Base-by-base conservation (phyloP, 257 asterid genomes). In the Primulina huaijiensis region DNA sequence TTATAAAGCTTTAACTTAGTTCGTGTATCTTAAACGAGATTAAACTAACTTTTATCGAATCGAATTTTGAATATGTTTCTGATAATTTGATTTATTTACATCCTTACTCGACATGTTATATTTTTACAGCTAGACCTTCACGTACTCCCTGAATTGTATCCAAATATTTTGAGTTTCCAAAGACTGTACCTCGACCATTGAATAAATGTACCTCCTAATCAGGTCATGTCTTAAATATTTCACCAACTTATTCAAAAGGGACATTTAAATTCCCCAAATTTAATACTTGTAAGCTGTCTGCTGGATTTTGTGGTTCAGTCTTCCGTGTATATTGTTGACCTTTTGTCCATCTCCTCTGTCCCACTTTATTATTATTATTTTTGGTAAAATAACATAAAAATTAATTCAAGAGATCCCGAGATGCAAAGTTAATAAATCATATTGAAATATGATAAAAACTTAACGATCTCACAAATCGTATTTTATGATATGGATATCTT, bases 51-150 rank as follows among this genome's bases (percentile, higher is more conserved):
- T 23, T 23, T 23, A 23, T 23, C 25, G 25, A 23, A 23, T 23
- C 25, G 25, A 23, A 1, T 23, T 23, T 23, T 1, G 1, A 23
- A 23, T 23, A 23, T 0, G 1, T 23, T 23, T 0, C 1, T 23
- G 1, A 23, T 23, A 23, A 23, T 23, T 23, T 23, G 23, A 23
- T 23, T 23, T 23, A 23, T 23, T 23, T 23, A 23, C 1, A 1
- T 23, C 25, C 25, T 1, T 23, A 23, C 63, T 56, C 61, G 53
- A 25, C 60, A 38, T 12, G 57, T 61, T 37, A 72, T 53, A 46
- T 43, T 27, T 60, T 27, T 60, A 25, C 68, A 68, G 70, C 72
- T 67, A 70, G 46, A 29, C 59, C 17, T 12, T 52, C 1, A 40
- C 53, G 67, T 31, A 60, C 34, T 40, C 60, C 30, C 6, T 7